Evolutionary conservation across 2,329 filamentous ascomycete genomes (phyloP), one percentile per base, ranked within the genome.

Genomic region (Cercospora beticola): DNA sequence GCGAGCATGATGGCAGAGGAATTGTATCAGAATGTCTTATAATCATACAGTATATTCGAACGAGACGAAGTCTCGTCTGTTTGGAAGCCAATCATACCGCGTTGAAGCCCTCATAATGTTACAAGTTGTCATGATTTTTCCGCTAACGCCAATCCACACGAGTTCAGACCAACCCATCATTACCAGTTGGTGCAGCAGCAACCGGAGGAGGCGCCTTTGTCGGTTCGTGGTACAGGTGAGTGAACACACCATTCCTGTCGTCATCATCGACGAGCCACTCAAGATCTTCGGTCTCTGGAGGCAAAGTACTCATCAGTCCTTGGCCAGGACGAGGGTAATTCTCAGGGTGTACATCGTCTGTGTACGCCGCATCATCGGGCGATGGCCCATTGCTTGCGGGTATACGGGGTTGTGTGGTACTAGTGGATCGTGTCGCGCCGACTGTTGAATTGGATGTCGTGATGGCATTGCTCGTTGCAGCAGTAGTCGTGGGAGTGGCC

Each of bases 261-360:
- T 85, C 83, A 61, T 88, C 86, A 72, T 90, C 89, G 7, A 88
- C 84, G 26, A 91, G 77, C 81, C 88, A 89, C 67, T 87, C 83
- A 46, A 89, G 73, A 75, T 90, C 88, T 28, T 87, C 84, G 18
- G 82, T 82, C 71, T 89, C 86, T 0, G 84, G 83, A 6, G 85
- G 83, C 21, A 90, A 75, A 26, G 82, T 84, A 7, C 73, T 75
- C 71, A 81, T 82, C 5, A 91, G 80, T 1, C 89, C 89, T 65
- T 88, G 84, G 1, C 89, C 89, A 6, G 88, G 82, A 70, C 85
- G 85, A 0, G 88, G 88, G 72, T 90, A 90, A 54, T 88, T 83
- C 30, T 86, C 84, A 5, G 84, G 83, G 26, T 84, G 83, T 68
- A 83, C 82, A 65, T 83, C 82, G 2, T 80, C 67, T 52, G 82